Conservation (phyloP, 345 rosid genomes). For the Eucalyptus rudis region DNA sequence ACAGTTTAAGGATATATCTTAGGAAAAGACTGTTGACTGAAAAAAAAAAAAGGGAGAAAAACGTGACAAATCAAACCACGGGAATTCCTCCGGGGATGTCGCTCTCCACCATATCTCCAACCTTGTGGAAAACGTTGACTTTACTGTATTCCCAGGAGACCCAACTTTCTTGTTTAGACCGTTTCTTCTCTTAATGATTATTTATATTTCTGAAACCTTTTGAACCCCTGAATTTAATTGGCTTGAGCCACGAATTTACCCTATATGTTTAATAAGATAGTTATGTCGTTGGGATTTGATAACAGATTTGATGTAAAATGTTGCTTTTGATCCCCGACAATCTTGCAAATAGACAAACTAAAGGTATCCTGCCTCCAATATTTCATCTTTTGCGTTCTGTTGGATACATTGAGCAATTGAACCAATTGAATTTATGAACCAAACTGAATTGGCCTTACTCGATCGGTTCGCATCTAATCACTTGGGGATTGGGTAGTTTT, state of each 20-base stretch:
- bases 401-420: no score
- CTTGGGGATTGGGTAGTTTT: neutral
- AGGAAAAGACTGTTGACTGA: neutral
- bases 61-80: neutral
- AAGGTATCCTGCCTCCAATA: no score
- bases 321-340: neutral
- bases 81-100: neutral
- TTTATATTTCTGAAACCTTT: neutral
- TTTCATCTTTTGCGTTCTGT: no score
- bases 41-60: neutral
- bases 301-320: neutral
- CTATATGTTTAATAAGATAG: neutral
- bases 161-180: neutral
- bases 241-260: neutral
- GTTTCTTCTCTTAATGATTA: neutral
- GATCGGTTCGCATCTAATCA: accelerated
- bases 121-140: neutral
- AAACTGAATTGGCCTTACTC: neutral
- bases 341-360: neutral
- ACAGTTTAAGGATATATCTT: no score
- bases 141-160: no score
- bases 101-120: neutral
- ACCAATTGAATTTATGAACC: no score
- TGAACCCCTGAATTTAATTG: neutral
- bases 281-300: neutral